phyloP scores from a whole-genome alignment of 2,329 filamentous ascomycete genomes.

The Nemania sp. region DNA sequence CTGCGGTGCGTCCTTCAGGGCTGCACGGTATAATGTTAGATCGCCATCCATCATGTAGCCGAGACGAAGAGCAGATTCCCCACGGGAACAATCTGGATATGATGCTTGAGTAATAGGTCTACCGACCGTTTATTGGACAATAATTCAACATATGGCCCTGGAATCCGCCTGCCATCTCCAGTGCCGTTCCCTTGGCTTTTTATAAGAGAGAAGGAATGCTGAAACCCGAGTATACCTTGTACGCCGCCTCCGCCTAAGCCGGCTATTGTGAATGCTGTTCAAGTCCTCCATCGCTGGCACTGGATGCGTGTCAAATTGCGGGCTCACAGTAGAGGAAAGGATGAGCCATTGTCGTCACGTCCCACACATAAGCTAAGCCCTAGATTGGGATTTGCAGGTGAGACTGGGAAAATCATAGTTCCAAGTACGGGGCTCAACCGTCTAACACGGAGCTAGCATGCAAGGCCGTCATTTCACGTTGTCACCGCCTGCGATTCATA shows the following conservation, averaged over 20 bases:
- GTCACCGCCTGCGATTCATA: not conserved
- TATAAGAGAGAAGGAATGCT: not conserved
- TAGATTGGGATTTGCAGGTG: conserved; percentile 2
- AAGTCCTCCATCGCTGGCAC: conserved; percentile 4
- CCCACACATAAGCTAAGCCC: conserved; percentile 23
- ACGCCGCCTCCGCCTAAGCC: conserved; percentile 2
- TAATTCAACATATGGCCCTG: not conserved
- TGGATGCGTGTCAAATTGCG: conserved; percentile 5
- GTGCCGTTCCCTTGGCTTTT: not conserved
- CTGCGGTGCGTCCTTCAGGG: conserved; percentile 48
- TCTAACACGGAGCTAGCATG: not conserved
- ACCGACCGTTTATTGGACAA: conserved; percentile 1
- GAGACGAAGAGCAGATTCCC: not conserved
- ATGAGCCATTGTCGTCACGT: conserved; percentile 12
- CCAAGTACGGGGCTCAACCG: not conserved
- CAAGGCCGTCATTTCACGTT: not conserved
- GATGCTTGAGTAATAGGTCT: conserved; percentile 1
- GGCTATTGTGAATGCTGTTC: not conserved
- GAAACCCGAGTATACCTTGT: not conserved
- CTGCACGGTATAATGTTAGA: conserved; percentile 15
- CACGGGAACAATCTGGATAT: not conserved
- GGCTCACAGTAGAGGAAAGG: conserved; percentile 10
- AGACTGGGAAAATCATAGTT: conserved; percentile 4
- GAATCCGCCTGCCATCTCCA: not conserved
- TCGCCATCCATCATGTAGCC: conserved; percentile 21